These are phyloP conservation scores for Ambrosia trifida DNA, from an alignment of 129 eudicot genomes.

Conservation along the genomic window DNA sequence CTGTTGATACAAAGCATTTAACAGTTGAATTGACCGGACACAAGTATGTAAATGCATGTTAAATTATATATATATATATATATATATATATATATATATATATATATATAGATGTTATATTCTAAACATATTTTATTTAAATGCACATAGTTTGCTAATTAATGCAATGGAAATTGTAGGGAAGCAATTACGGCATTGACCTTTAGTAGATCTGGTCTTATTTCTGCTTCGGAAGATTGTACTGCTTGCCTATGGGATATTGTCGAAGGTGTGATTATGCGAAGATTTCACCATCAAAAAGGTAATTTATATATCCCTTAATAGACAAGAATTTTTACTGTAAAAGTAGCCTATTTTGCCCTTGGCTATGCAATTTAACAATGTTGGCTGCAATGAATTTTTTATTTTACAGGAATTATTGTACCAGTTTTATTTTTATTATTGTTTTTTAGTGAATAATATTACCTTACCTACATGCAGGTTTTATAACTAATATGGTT, in stretches of 20 bases:
- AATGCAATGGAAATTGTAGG: conserved; percentile 27
- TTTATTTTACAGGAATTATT: neutral
- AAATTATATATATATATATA: neutral
- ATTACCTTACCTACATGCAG: conserved; percentile 20
- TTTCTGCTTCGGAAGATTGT: conserved; percentile 50
- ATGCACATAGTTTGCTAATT: neutral
- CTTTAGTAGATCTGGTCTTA: conserved; percentile 40
- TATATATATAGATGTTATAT: neutral
- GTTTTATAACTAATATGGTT: conserved; percentile 40
- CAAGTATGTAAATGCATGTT: conserved; percentile 33
- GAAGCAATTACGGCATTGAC: conserved; percentile 43
- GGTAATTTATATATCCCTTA: conserved; percentile 18
- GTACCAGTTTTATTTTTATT: neutral
- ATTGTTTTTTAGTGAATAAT: neutral
- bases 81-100: neutral
- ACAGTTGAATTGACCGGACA: conserved; percentile 45
- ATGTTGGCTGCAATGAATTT: neutral
- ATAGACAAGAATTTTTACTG: neutral
- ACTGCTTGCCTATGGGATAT: conserved; percentile 53
- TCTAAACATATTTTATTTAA: conserved; percentile 17
- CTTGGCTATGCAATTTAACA: neutral
- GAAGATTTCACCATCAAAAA: conserved; percentile 46
- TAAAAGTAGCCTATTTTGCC: too few relatives aligned
- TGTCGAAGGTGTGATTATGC: conserved; percentile 37
- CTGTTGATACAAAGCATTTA: conserved; percentile 9